Conservation (phyloP, 2,329 filamentous ascomycete species). For the Phyllosticta capitalensis region DNA sequence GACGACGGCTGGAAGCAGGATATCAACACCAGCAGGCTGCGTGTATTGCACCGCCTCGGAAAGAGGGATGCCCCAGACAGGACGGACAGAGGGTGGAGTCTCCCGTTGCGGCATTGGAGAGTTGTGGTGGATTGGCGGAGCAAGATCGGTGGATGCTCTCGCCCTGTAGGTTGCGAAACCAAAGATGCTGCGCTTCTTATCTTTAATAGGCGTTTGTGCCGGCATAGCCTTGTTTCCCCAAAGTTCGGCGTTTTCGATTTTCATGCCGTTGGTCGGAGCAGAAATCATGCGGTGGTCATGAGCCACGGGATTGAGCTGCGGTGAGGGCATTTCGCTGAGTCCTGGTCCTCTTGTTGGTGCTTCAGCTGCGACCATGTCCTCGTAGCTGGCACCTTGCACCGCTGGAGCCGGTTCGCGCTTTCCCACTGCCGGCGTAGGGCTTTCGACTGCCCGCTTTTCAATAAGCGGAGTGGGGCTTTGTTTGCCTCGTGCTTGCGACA, state of each 20-base stretch:
- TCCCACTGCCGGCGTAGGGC: constrained; percentile 2
- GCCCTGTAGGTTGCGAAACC: constrained; percentile 42
- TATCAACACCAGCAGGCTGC: constrained; percentile 59
- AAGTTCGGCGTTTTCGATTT: constrained; percentile 71
- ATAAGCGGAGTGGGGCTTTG: not conserved
- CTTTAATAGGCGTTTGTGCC: constrained; percentile 55
- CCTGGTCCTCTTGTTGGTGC: constrained; percentile 43
- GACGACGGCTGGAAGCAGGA: constrained; percentile 80
- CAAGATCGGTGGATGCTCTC: constrained; percentile 61
- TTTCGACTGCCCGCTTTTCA: not conserved
- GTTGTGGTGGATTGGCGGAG: constrained; percentile 28
- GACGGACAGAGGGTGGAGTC: constrained; percentile 16
- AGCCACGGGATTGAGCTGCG: constrained; percentile 23
- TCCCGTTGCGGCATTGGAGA: constrained; percentile 12
- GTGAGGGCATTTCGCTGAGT: constrained; percentile 23
- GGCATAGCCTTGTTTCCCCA: constrained; percentile 70
- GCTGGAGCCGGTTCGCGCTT: not conserved
- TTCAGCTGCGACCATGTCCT: constrained; percentile 48
- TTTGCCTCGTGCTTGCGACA: not conserved
- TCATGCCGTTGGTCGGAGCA: constrained; percentile 69
- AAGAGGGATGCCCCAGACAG: constrained; percentile 70
- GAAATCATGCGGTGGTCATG: constrained; percentile 54
- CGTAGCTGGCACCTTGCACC: constrained; percentile 45
- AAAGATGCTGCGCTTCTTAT: constrained; percentile 66
- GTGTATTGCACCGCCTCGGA: constrained; percentile 79